These are phyloP conservation scores for Pseudocercospora crystallina DNA, from an alignment of 2,329 filamentous ascomycete genomes.

Conservation along the genomic window DNA sequence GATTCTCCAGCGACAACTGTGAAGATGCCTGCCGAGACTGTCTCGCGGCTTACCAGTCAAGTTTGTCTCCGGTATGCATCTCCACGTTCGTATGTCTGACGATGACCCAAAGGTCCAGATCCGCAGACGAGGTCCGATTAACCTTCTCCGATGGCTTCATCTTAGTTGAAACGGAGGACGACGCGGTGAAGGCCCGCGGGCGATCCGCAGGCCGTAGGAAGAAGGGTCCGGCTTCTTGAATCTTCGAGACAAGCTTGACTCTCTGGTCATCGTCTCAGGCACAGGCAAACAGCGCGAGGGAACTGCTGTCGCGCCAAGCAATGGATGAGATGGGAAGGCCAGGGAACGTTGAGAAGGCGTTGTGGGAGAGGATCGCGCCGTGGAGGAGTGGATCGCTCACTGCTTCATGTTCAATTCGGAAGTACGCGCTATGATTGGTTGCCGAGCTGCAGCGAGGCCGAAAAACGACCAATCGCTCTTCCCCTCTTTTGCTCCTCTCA, in stretches of 20 bases:
- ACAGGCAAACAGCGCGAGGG: too few species aligned
- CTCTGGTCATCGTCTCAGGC: too few species aligned
- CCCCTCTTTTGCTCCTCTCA: conserved; percentile 7
- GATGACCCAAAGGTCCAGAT: neutral
- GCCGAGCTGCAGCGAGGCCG: conserved; percentile 1
- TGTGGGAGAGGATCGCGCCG: too few species aligned
- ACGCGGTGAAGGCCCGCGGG: conserved; percentile 3
- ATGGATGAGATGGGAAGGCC: too few species aligned
- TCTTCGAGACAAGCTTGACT: too few species aligned
- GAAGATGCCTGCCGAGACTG: neutral
- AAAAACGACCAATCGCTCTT: conserved; percentile 7
- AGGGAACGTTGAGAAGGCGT: too few species aligned
- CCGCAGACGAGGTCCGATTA: conserved; percentile 6
- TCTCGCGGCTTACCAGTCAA: neutral
- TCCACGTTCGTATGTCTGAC: neutral
- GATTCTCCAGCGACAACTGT: too few species aligned
- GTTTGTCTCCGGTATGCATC: neutral
- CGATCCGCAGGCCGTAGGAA: conserved; percentile 2
- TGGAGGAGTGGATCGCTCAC: too few species aligned
- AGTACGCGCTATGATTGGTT: conserved; percentile 2
- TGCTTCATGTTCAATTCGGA: too few species aligned
- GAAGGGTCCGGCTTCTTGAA: too few species aligned
- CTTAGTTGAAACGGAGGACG: conserved; percentile 8
- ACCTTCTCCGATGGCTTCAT: conserved; percentile 10
- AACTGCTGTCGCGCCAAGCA: too few species aligned